phyloP scores from a whole-genome alignment of 2,329 filamentous ascomycete genomes.

The Teratosphaeria destructans region DNA sequence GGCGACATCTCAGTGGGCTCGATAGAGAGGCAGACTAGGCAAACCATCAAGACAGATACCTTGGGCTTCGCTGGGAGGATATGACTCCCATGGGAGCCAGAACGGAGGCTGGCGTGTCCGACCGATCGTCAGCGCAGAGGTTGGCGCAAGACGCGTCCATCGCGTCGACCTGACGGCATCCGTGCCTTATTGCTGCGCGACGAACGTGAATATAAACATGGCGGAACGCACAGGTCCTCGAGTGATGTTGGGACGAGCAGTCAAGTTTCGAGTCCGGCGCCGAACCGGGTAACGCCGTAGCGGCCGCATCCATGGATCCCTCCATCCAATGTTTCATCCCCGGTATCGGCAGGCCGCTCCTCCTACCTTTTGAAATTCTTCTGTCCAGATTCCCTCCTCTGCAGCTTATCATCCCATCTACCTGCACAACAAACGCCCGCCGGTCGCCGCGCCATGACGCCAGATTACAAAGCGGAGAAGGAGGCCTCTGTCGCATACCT shows the following conservation, averaged over 20 bases:
- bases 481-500: constrained; percentile 93
- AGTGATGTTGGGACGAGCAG: no score
- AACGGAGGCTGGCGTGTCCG: not conserved
- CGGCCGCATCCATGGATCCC: no score
- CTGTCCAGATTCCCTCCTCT: not conserved
- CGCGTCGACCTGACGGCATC: no score
- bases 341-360: no score
- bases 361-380: not conserved
- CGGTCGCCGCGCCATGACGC: constrained; percentile 15
- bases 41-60: not conserved
- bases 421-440: not conserved
- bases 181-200: no score
- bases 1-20: not conserved
- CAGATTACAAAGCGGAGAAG: constrained; percentile 79
- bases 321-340: no score
- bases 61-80: not conserved
- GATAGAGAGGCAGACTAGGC: not conserved
- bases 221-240: no score
- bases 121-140: not conserved
- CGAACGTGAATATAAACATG: no score
- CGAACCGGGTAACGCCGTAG: no score
- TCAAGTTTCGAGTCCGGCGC: no score
- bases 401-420: not conserved
- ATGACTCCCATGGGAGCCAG: not conserved
- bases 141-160: not conserved